Evolutionary conservation across 116 monocot genomes (phyloP), one percentile per base, ranked within the genome.

Genomic region (Zostera marina): DNA sequence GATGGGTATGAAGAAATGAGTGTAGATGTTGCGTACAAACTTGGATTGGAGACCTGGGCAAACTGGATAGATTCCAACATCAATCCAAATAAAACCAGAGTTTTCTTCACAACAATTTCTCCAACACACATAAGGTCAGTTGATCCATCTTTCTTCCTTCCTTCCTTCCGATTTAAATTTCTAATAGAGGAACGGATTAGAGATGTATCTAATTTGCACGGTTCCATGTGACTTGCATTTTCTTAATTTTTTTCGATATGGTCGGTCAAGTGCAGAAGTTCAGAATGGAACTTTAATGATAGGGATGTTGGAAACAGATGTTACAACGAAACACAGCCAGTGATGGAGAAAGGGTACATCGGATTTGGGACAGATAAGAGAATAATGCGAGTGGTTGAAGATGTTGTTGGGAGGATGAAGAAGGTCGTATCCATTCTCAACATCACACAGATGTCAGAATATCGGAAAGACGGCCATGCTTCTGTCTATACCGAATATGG

Each of bases 1-100:
- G 82, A 79, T 61, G 82, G 91, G 48, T 86, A 52, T 54, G 86
- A 92, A 61, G 86, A 92, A 62, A 69, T 86, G 14, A 61, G 64
- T 53, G 72, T 68, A 7, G 22, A 52, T 0, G 49, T 19, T 2
- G 79, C 83, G 9, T 83, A 83, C 54, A 76, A 59, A 42, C 9
- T 62, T 13, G 79, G 66, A n/a, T 39, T 83, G 25, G 51, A 62
- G 47, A 73, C 79, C 9, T 83, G 75, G 83, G 68, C 76, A 16
- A 60, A 73, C 3, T 83, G 83, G 83, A 19, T 83, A 7, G 73
- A 79, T 11, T 68, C 76, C 15, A 67, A 69, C 21, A 20, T 79
- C 20, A 58, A 79, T 60, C 76, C 75, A 11, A 48, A 62, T 8
- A 67, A 32, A 4, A 71, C 72, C 22, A 68, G 62, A 22, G 76